These are phyloP conservation scores for Pulveroboletus ravenelii DNA, from an alignment of 768 basidiomycete species.

Conservation along the genomic window DNA sequence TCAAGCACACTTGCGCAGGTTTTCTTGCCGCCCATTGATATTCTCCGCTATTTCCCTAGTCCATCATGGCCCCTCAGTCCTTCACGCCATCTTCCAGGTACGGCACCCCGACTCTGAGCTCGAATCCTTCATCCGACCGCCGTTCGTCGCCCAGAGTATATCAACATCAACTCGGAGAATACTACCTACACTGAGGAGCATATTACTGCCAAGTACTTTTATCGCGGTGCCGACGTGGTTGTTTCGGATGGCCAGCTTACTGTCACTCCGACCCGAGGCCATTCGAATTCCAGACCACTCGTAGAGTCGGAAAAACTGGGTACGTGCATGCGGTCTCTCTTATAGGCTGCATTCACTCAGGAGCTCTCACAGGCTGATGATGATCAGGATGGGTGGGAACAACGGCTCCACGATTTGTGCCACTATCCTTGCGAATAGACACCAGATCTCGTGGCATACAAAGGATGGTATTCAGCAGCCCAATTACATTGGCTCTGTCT, in stretches of 20 bases:
- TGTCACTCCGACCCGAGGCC: conserved; percentile 73
- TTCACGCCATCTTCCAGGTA: conserved; percentile 53
- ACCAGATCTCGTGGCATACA: conserved; percentile 93
- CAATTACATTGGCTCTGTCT: conserved; percentile 96
- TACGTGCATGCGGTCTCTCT: conserved; percentile 41
- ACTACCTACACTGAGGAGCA: conserved; percentile 76
- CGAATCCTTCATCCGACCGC: conserved; percentile 88
- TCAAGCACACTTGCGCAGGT: conserved; percentile 74
- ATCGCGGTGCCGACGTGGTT: conserved; percentile 71
- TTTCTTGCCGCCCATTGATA: conserved; percentile 49
- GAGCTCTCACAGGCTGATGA: conserved; percentile 44
- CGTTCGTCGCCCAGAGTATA: conserved; percentile 42
- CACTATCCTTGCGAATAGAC: conserved; percentile 92
- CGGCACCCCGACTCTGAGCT: conserved; percentile 66
- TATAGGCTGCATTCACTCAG: neutral
- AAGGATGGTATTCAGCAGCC: conserved; percentile 89
- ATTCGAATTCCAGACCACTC: conserved; percentile 88
- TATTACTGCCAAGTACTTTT: conserved; percentile 78
- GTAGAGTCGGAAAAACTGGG: conserved; percentile 89
- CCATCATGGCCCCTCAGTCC: conserved; percentile 48
- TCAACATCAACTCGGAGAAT: conserved; percentile 79
- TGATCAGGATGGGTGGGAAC: conserved; percentile 96
- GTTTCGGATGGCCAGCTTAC: conserved; percentile 70
- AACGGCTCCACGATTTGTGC: conserved; percentile 93
- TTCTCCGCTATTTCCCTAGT: conserved; percentile 24